These are phyloP conservation scores for Malassezia sympodialis DNA, from an alignment of 1,284 basidiomycete species.

Conservation along the genomic window DNA sequence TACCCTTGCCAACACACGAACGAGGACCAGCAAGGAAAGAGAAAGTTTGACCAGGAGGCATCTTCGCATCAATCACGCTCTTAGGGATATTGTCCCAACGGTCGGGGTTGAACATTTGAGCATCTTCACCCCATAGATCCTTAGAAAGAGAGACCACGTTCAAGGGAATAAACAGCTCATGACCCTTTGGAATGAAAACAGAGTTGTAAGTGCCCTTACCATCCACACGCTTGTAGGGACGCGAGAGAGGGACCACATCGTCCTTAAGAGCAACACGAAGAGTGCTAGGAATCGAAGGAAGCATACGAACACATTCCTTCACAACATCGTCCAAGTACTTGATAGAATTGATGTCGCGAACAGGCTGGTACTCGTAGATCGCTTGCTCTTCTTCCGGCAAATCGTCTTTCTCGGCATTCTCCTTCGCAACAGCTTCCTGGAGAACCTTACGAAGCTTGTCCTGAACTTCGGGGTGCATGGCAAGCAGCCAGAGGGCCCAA, in stretches of 20 bases:
- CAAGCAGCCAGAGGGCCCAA: conserved; percentile 64
- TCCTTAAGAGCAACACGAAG: conserved; percentile 27
- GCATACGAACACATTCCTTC: conserved; percentile 32
- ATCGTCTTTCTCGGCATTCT: conserved; percentile 6
- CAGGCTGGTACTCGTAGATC: conserved; percentile 22
- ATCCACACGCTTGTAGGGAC: conserved; percentile 48
- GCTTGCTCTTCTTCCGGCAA: conserved; percentile 18
- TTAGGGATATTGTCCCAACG: conserved; percentile 32
- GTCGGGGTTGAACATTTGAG: conserved; percentile 33
- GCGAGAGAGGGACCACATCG: conserved; percentile 29
- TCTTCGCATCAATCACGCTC: conserved; percentile 16
- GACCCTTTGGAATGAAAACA: conserved; percentile 25
- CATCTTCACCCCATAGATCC: conserved; percentile 33
- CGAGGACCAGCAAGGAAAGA: conserved; percentile 16
- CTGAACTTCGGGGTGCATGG: conserved; percentile 59
- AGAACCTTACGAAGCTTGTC: conserved; percentile 25
- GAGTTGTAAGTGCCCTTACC: conserved; percentile 22
- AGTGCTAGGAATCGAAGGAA: conserved; percentile 32
- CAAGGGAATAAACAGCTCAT: conserved; percentile 32
- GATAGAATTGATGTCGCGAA: conserved; percentile 22
- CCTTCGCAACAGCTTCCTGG: conserved; percentile 14
- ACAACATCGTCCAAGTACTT: conserved; percentile 32
- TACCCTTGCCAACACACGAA: conserved; percentile 17
- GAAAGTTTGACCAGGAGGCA: conserved; percentile 18
- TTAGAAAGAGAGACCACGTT: conserved; percentile 28